Percentiles rank a stretch among this genome's conserved stretches.
Conservation (phyloP, 192 early-diverging fungal species). For the Coemansia furcata region DNA sequence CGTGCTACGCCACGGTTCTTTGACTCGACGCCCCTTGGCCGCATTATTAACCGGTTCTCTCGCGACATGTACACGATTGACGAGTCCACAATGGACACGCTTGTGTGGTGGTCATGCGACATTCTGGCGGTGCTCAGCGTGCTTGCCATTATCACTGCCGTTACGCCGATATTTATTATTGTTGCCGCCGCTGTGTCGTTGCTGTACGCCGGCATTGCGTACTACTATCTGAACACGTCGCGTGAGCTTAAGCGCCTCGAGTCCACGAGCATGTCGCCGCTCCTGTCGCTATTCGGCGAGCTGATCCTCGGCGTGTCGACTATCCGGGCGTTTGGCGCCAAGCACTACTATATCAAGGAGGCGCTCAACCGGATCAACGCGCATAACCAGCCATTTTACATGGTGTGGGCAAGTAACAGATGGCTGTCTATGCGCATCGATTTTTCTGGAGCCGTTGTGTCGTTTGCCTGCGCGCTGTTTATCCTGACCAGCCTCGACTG, state of each 20-base stretch:
- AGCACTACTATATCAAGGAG: slow-evolving; percentile 57
- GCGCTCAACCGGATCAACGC: slow-evolving; percentile 60
- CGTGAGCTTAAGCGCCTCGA: slow-evolving; percentile 87
- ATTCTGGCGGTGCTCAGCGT: too few species aligned
- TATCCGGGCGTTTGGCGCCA: slow-evolving; percentile 76
- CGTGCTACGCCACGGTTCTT: too few species aligned
- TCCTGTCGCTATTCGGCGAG: slow-evolving; percentile 77
- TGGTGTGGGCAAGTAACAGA: slow-evolving; percentile 82
- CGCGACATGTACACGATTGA: too few species aligned
- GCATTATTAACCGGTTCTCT: too few species aligned
- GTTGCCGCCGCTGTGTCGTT: slow-evolving; percentile 57
- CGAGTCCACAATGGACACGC: too few species aligned
- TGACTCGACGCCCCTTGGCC: too few species aligned
- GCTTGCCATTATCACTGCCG: too few species aligned
- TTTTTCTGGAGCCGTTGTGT: slow-evolving; percentile 64
- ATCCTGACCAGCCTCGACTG: slow-evolving; percentile 56
- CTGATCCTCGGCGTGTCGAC: slow-evolving; percentile 69
- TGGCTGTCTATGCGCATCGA: slow-evolving; percentile 86
- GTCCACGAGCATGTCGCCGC: slow-evolving; percentile 67
- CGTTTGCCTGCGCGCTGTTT: slow-evolving; percentile 64
- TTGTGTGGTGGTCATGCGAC: too few species aligned
- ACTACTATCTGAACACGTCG: slow-evolving; percentile 68
- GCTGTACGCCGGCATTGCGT: slow-evolving; percentile 63
- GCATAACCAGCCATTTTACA: slow-evolving; percentile 80
- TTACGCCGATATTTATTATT: slow-evolving; percentile 60